Evolutionary conservation across 345 rosid genomes (phyloP).

Genomic region (Dimocarpus longan): DNA sequence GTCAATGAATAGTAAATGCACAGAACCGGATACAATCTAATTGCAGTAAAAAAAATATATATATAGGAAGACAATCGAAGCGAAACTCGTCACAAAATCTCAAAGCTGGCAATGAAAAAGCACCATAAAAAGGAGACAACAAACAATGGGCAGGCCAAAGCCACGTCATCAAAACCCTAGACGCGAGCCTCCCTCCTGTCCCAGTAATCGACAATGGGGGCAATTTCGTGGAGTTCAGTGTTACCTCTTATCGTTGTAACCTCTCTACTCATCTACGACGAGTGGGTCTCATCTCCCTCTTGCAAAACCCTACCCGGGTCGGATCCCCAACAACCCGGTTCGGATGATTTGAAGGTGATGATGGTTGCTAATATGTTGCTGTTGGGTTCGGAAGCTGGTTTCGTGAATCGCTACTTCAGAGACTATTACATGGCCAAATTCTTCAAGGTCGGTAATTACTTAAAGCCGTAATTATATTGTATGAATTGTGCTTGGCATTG

Average conservation of each 20-base stretch:
- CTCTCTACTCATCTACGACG: conserved; percentile 38
- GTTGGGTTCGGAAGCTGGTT: conserved; percentile 45
- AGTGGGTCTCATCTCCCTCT: conserved; percentile 50
- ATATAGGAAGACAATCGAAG: too few species aligned
- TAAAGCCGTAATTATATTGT: too few species aligned
- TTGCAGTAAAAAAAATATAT: not conserved
- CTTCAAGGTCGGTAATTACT: conserved; percentile 39
- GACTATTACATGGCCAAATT: conserved; percentile 58
- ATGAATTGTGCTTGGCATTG: too few species aligned
- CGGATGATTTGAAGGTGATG: conserved; percentile 53
- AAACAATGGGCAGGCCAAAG: not conserved
- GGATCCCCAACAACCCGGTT: conserved; percentile 11
- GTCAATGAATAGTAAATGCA: not conserved
- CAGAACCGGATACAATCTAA: not conserved
- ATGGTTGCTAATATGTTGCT: conserved; percentile 53
- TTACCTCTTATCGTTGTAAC: conserved; percentile 36
- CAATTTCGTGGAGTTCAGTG: conserved; percentile 31
- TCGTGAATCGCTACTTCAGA: conserved; percentile 41
- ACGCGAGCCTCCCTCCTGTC: conserved; percentile 5
- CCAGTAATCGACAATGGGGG: conserved; percentile 20
- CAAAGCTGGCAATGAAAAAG: not conserved
- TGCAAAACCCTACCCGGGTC: conserved; percentile 39
- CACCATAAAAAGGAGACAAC: not conserved
- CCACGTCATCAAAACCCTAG: conserved; percentile 27
- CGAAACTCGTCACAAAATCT: not conserved